phyloP scores from a whole-genome alignment of 2,329 filamentous ascomycete species.

The Pseudogymnoascus sp. region DNA sequence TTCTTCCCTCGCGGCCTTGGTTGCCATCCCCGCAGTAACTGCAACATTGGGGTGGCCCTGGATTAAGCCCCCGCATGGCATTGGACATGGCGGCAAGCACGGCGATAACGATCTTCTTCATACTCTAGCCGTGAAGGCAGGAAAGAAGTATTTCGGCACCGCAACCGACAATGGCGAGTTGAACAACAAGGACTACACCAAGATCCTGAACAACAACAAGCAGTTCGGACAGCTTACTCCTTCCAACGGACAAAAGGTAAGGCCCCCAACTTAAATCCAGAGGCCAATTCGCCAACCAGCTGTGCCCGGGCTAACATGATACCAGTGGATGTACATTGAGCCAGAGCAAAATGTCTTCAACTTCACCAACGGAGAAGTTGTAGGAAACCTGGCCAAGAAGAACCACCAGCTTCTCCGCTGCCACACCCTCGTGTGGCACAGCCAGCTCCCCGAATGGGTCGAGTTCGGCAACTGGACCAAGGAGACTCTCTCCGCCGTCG shows the following conservation, averaged over 20 bases:
- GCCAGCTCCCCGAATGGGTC: conserved; percentile 47
- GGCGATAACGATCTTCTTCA: conserved; percentile 13
- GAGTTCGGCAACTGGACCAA: conserved; percentile 46
- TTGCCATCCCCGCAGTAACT: conserved; percentile 12
- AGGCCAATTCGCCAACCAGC: neutral
- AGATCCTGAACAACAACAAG: conserved; percentile 43
- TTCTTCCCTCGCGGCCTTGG: conserved; percentile 9
- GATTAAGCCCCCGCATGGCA: neutral
- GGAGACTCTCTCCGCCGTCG: conserved; percentile 44
- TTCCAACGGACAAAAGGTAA: conserved; percentile 48
- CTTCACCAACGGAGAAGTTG: conserved; percentile 48
- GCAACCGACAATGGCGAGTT: conserved; percentile 50
- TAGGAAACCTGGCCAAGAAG: conserved; percentile 39
- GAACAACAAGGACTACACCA: conserved; percentile 45
- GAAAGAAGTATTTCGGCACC: conserved; percentile 47
- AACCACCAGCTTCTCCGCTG: conserved; percentile 50
- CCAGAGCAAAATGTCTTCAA: conserved; percentile 47
- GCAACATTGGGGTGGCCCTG: neutral
- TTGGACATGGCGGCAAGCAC: conserved; percentile 1
- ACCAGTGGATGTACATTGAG: conserved; percentile 52
- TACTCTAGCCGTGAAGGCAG: conserved; percentile 44
- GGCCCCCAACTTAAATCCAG: conserved; percentile 28
- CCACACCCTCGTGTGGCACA: conserved; percentile 50
- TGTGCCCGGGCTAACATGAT: neutral
- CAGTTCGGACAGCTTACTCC: conserved; percentile 60